Evolutionary conservation across 176 grass and related monocot genomes (phyloP).

Genomic region (Avena insularis): DNA sequence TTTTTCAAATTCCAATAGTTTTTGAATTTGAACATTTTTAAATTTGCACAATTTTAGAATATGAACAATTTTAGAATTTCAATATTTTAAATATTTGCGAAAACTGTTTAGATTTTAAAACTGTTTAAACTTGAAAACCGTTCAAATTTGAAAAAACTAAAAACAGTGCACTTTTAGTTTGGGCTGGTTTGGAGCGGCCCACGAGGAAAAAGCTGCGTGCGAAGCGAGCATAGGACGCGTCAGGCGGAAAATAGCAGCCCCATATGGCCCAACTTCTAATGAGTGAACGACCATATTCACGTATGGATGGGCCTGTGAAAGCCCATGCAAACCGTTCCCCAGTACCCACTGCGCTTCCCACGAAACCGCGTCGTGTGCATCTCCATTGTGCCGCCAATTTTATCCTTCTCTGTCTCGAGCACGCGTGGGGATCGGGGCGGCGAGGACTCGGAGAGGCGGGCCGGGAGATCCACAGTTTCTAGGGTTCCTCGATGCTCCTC

Average conservation of each 20-base stretch:
- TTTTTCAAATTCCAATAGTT: no score
- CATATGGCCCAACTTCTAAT: not conserved
- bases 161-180: no score
- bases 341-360: not conserved
- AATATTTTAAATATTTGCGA: no score
- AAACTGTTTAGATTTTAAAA: no score
- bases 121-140: no score
- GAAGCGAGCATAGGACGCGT: no score
- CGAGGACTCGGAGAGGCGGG: not conserved
- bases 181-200: no score
- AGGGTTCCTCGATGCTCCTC: not conserved
- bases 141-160: no score
- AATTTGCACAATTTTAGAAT: no score
- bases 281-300: not conserved
- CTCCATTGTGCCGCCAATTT: slow-evolving; percentile 45
- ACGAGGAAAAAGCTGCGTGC: no score
- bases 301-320: not conserved
- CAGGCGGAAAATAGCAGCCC: not conserved
- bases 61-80: no score
- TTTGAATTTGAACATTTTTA: no score
- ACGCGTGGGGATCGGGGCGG: slow-evolving; percentile 3
- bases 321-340: not conserved
- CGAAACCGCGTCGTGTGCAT: not conserved
- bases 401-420: not conserved
- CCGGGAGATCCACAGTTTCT: not conserved